Evolutionary conservation across 1,139 yeast genomes (phyloP), one percentile per base, ranked within the genome.

Genomic region (Nakaseomyces nivariensis): DNA sequence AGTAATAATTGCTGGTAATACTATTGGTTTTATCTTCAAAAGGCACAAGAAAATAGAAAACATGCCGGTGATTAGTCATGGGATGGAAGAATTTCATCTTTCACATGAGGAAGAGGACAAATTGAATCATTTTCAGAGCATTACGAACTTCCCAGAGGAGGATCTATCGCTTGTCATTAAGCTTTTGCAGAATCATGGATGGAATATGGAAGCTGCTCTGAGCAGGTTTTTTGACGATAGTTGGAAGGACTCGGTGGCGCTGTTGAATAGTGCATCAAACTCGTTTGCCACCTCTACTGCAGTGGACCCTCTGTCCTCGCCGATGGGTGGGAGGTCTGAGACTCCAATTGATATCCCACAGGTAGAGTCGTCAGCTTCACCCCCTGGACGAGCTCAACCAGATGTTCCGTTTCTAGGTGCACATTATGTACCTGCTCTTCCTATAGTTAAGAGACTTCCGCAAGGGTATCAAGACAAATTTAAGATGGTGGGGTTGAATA

Each of bases 141-240:
- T 70, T 40, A 64, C 73, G 1, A 57, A 65, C 8, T 70, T 68
- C 51, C 64, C 67, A 1, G 70, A 67, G 24, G 67, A 63, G 0
- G 70, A 70, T 34, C 54, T 67, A 44, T 63, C 67, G 5, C 55
- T 61, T 32, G 64, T 70, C 13, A 65, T 70, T 22, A 58, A 57
- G 44, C 55, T 69, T 31, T 52, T 71, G 31, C 53, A 61, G 50
- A 67, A 67, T 48, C 68, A 68, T 53, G 64, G 69, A 33, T 71
- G 74, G 74, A 62, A 67, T 47, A 47, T 71, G 27, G 74, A 70
- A 48, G 57, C 67, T 11, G 67, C 72, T 2, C 41, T 71, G 37
- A 64, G 72, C n/a, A 62, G 68, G 37, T 71, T 64, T 51, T 70
- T 68, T 52, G 74, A 71, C 51, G 71, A 69, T 7, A 60, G 63